Conservation (phyloP, 331 rosid genomes). For the Pyrus hybrid region DNA sequence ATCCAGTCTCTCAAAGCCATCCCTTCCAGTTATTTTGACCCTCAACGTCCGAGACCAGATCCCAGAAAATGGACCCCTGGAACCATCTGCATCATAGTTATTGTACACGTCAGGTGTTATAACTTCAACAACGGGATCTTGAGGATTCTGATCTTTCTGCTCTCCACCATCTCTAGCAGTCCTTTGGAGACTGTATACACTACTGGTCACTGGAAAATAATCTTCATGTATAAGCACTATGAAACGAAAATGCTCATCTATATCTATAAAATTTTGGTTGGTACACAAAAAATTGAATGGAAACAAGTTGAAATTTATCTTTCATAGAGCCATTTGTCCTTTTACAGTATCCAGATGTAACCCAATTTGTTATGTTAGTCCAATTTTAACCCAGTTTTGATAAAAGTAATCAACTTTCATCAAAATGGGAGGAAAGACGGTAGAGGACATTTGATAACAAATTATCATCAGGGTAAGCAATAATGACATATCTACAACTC, state of each 20-base stretch:
- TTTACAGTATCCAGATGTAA: background rate
- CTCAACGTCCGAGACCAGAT: conserved; percentile 83
- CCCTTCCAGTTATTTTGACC: conserved; percentile 80
- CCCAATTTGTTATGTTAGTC: background rate
- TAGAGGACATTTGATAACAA: conserved; percentile 7
- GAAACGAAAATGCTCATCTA: conserved; percentile 13
- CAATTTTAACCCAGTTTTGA: background rate
- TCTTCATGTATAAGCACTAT: conserved; percentile 30
- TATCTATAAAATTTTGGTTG: conserved; percentile 3
- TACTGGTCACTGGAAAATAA: conserved; percentile 77
- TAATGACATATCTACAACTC: background rate
- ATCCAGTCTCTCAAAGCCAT: conserved; percentile 88
- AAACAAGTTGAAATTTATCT: background rate
- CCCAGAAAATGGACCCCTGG: conserved; percentile 51
- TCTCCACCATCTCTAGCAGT: conserved; percentile 48
- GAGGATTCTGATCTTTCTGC: conserved; percentile 53
- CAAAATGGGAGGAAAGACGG: background rate
- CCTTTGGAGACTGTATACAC: conserved; percentile 54
- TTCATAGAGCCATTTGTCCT: background rate
- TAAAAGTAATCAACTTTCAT: background rate
- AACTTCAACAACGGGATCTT: conserved; percentile 76
- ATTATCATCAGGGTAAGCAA: background rate
- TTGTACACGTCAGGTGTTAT: conserved; percentile 86
- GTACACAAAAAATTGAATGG: background rate
- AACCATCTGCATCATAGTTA: conserved; percentile 67